phyloP scores from a whole-genome alignment of 257 asterid genomes.

The Vinca minor region DNA sequence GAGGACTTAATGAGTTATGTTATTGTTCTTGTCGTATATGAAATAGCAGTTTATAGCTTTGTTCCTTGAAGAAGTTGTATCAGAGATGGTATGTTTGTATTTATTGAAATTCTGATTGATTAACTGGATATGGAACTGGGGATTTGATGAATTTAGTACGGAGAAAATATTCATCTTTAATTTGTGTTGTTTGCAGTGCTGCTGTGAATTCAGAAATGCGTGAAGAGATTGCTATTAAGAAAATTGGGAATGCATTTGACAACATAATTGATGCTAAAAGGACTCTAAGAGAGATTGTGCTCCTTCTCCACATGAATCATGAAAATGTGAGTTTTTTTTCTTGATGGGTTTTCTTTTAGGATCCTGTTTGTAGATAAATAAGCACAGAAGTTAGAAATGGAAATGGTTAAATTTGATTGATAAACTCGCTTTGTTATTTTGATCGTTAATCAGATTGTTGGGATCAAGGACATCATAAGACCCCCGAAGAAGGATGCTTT shows the following conservation, averaged over 20 bases:
- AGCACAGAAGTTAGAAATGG: no score
- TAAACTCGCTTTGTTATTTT: constrained; percentile 1
- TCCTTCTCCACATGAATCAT: constrained; percentile 75
- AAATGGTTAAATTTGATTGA: not conserved
- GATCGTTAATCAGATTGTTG: constrained; percentile 44
- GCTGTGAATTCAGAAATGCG: constrained; percentile 59
- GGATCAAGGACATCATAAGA: constrained; percentile 69
- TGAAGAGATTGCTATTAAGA: constrained; percentile 78
- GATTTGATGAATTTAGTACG: no score
- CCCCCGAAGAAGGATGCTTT: constrained; percentile 65
- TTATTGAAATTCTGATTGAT: not conserved
- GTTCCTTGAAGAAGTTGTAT: not conserved
- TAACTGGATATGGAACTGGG: no score
- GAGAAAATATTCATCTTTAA: no score
- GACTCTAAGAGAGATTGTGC: constrained; percentile 74
- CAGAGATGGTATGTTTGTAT: no score
- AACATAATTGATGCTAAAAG: constrained; percentile 75
- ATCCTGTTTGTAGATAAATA: no score
- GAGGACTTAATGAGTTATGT: no score
- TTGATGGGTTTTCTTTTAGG: not conserved
- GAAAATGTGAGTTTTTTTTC: constrained; percentile 45
- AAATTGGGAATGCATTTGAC: constrained; percentile 76
- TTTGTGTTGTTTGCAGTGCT: constrained; percentile 39
- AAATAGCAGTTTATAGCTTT: no score
- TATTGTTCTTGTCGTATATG: no score